A percentile compares a stretch with the other conserved stretches of the same genome.
Evolutionary conservation across 805 yeast genomes (phyloP).

Genomic region (Saccharomycopsis sp.): DNA sequence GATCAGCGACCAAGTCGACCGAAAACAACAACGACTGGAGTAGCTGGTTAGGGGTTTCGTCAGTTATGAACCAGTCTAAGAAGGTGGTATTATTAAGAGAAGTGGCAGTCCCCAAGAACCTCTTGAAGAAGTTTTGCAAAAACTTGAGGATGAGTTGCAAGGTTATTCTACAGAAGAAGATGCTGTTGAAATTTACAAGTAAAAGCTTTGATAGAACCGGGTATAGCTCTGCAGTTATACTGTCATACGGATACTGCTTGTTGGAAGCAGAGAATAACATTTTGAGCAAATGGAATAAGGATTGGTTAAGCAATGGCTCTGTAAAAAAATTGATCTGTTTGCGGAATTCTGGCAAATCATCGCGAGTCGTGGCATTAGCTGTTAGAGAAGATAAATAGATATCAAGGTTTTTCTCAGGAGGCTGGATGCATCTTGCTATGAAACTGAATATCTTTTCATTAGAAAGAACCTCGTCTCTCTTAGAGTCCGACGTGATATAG

Average conservation of each 20-base stretch:
- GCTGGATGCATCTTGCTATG: background rate
- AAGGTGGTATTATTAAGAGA: background rate
- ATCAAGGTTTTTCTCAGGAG: background rate
- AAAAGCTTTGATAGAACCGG: conserved; percentile 1
- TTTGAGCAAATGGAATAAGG: conserved; percentile 18
- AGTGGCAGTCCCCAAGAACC: conserved; percentile 5
- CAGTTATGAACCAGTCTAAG: background rate
- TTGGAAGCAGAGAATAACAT: conserved; percentile 1
- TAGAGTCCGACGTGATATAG: conserved; percentile 7
- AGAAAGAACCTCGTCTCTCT: conserved; percentile 9
- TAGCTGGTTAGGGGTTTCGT: background rate
- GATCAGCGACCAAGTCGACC: background rate
- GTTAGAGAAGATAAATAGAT: background rate
- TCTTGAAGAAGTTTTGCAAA: conserved; percentile 13
- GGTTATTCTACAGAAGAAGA: conserved; percentile 16
- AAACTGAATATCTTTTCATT: conserved; percentile 3
- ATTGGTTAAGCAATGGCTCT: conserved; percentile 19
- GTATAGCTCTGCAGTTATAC: background rate
- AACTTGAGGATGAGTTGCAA: conserved; percentile 13
- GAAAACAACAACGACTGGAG: background rate
- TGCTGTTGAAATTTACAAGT: conserved; percentile 14
- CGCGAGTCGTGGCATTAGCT: background rate
- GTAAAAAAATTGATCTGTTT: conserved; percentile 14
- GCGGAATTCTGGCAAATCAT: background rate
- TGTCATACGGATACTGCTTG: background rate